Evolutionary conservation across 106 monocot species (phyloP).

Genomic region (Dioscorea alata): DNA sequence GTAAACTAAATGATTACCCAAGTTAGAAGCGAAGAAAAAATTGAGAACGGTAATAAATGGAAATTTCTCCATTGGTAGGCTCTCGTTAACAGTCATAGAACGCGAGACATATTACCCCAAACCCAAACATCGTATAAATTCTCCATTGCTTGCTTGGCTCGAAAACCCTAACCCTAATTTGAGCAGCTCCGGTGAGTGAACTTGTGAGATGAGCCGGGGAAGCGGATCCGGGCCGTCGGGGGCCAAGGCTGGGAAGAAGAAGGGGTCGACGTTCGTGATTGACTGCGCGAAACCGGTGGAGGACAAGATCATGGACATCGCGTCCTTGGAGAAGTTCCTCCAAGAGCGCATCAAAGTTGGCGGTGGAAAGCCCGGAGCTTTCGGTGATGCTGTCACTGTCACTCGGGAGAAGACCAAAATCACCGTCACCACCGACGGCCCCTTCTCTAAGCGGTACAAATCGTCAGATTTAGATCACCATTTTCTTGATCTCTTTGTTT

Average conservation of each 20-base stretch:
- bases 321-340: slow-evolving; percentile 13
- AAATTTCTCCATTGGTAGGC: too few relatives aligned
- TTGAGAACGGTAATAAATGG: too few relatives aligned
- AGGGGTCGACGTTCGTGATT: slow-evolving; percentile 11
- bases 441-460: slow-evolving; percentile 10
- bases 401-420: slow-evolving; percentile 13
- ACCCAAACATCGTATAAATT: too few relatives aligned
- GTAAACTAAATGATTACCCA: too few relatives aligned
- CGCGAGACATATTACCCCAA: too few relatives aligned
- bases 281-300: slow-evolving; percentile 14
- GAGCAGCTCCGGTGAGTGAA: too few relatives aligned
- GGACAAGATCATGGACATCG: slow-evolving; percentile 20
- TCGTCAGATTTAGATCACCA: too few relatives aligned
- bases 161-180: too few relatives aligned
- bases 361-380: slow-evolving; percentile 6
- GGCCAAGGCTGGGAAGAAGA: slow-evolving; percentile 7
- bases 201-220: background rate
- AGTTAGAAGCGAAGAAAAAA: too few relatives aligned
- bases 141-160: too few relatives aligned
- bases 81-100: too few relatives aligned
- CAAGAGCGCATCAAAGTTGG: slow-evolving; percentile 12
- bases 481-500: too few relatives aligned
- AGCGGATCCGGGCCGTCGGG: background rate
- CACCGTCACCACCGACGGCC: slow-evolving; percentile 5
- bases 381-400: slow-evolving; percentile 9